Evolutionary conservation across 768 basidiomycete genomes (phyloP).

Genomic region (Chalciporus piperatus): DNA sequence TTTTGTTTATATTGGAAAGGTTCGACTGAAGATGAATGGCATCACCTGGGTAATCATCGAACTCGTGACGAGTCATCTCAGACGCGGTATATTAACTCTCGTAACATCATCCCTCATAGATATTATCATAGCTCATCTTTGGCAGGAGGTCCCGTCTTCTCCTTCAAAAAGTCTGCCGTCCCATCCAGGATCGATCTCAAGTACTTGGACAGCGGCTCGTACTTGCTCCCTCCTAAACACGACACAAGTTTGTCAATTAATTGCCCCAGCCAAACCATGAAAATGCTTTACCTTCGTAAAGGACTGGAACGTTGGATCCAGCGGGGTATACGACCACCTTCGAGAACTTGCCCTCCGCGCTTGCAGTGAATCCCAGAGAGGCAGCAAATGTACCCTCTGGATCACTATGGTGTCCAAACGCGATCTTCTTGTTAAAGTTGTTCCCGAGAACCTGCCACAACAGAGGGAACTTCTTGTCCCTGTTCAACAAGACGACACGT

Average conservation of each 20-base stretch:
- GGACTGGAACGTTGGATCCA: slow-evolving; percentile 52
- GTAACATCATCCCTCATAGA: slow-evolving; percentile 2
- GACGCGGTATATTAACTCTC: neutral
- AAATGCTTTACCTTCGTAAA: slow-evolving; percentile 60
- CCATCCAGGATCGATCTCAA: slow-evolving; percentile 71
- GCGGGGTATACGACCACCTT: slow-evolving; percentile 72
- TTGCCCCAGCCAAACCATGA: neutral
- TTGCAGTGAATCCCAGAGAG: slow-evolving; percentile 56
- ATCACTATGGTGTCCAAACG: slow-evolving; percentile 64
- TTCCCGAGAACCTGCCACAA: slow-evolving; percentile 80
- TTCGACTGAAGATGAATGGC: neutral
- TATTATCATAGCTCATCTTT: slow-evolving; percentile 29
- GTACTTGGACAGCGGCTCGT: slow-evolving; percentile 70
- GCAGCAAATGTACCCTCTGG: slow-evolving; percentile 58
- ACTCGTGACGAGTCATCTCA: neutral
- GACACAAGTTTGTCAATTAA: neutral
- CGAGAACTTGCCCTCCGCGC: slow-evolving; percentile 48
- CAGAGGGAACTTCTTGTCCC: slow-evolving; percentile 72
- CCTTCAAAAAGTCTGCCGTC: slow-evolving; percentile 50
- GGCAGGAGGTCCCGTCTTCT: slow-evolving; percentile 36
- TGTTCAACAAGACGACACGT: slow-evolving; percentile 68
- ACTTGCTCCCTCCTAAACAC: slow-evolving; percentile 65
- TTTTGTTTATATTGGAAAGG: neutral
- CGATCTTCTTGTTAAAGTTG: slow-evolving; percentile 61
- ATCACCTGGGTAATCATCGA: no score